Percentiles rank a stretch among this genome's conserved stretches.
These are phyloP conservation scores for Aureoboletus auriporus DNA, from an alignment of 768 basidiomycete genomes.

Conservation along the genomic window DNA sequence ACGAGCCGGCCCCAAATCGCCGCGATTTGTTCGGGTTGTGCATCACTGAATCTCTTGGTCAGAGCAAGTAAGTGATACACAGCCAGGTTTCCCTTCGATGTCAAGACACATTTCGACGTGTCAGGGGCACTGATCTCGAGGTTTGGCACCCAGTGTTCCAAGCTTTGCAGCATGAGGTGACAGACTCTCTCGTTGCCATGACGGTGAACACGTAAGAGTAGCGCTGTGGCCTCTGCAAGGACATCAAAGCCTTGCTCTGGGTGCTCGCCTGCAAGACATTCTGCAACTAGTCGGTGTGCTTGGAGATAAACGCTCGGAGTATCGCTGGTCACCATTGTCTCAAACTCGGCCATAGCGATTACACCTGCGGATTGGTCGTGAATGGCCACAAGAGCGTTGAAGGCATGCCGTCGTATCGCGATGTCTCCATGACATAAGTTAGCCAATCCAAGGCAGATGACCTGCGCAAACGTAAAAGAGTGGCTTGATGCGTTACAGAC, in stretches of 20 bases:
- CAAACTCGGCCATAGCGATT: constrained; percentile 66
- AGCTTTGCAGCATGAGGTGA: constrained; percentile 67
- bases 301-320: constrained; percentile 76
- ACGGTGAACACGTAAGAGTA: constrained; percentile 63
- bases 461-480: constrained; percentile 69
- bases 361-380: constrained; percentile 68
- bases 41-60: constrained; percentile 68
- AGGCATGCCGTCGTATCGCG: constrained; percentile 67
- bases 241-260: constrained; percentile 61
- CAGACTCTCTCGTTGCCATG: constrained; percentile 45
- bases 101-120: constrained; percentile 26
- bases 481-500: constrained; percentile 52
- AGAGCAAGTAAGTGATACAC: constrained; percentile 83
- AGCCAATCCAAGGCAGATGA: constrained; percentile 71
- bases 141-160: constrained; percentile 82
- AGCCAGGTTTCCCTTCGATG: constrained; percentile 52
- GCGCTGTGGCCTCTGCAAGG: constrained; percentile 64
- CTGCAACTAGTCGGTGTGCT: constrained; percentile 74
- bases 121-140: constrained; percentile 56
- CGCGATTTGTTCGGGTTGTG: constrained; percentile 75
- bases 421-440: constrained; percentile 76
- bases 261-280: constrained; percentile 75
- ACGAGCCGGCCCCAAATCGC: constrained; percentile 78
- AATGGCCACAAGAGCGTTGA: constrained; percentile 69
- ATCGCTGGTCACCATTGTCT: constrained; percentile 66